Evolutionary conservation across 2,329 filamentous ascomycete genomes (phyloP).

Genomic region (Fusarium begoniae): DNA sequence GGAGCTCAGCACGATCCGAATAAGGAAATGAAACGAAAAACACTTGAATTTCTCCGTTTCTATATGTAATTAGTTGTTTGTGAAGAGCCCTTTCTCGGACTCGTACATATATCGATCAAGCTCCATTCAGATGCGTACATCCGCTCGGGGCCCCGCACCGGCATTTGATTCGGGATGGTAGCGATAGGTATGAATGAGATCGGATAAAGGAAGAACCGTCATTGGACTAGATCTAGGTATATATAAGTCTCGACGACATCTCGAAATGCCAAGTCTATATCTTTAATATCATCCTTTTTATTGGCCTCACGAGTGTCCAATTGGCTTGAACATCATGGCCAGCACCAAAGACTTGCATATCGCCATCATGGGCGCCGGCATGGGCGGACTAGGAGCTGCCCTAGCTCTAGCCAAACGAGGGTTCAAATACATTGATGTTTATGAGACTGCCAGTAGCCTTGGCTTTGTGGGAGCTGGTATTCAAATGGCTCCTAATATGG

Average conservation of each 20-base stretch:
- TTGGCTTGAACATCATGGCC: constrained; percentile 13
- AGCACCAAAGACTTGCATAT: constrained; percentile 33
- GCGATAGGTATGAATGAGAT: neutral
- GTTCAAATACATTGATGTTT: constrained; percentile 40
- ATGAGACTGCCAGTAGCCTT: constrained; percentile 39
- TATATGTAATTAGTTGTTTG: neutral
- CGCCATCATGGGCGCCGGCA: constrained; percentile 45
- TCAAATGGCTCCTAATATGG: constrained; percentile 85
- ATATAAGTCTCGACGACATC: neutral
- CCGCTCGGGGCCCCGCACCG: constrained; percentile 28
- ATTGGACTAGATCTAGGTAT: neutral
- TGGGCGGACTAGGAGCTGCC: constrained; percentile 53
- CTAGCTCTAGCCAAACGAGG: constrained; percentile 48
- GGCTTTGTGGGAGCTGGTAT: constrained; percentile 78
- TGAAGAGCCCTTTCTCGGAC: neutral
- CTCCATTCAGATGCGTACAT: constrained; percentile 19
- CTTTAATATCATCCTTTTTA: neutral
- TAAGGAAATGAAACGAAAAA: neutral
- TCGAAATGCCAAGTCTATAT: neutral
- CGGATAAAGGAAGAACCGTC: constrained; percentile 33
- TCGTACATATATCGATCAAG: neutral
- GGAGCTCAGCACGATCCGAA: neutral
- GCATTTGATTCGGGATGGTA: constrained; percentile 34
- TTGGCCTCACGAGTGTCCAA: neutral
- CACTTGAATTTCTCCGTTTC: neutral